Conservation (phyloP, 306 rosid genomes). For the Arachis stenosperma region DNA sequence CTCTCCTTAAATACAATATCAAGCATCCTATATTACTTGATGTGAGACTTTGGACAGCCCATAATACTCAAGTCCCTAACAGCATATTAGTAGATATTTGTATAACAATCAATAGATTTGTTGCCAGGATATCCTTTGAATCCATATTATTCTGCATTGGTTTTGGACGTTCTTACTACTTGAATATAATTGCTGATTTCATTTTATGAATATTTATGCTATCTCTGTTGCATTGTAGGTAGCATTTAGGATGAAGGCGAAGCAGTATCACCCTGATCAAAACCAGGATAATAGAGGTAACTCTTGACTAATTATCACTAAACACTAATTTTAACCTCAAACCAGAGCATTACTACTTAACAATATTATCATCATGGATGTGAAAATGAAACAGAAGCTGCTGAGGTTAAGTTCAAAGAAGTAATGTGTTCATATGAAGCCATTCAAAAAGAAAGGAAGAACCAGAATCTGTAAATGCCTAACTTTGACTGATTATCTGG, state of each 20-base stretch:
- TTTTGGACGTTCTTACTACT: conserved; percentile 1
- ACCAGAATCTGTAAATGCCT: conserved; percentile 42
- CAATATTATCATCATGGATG: conserved; percentile 3
- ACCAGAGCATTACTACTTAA: conserved; percentile 25
- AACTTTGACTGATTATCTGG: conserved; percentile 1
- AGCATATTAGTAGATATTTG: too few species aligned
- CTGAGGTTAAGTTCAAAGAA: conserved; percentile 95
- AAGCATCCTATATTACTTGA: too few species aligned
- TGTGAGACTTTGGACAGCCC: background rate
- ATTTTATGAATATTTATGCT: conserved; percentile 8
- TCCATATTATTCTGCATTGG: conserved; percentile 9
- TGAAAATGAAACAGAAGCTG: conserved; percentile 66
- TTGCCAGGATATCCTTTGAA: conserved; percentile 14
- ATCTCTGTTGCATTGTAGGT: conserved; percentile 54
- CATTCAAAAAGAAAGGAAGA: conserved; percentile 74
- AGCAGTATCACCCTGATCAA: conserved; percentile 90
- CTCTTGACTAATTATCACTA: conserved; percentile 29
- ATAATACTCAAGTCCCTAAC: background rate
- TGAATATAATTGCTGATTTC: background rate
- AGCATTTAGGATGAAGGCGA: conserved; percentile 87
- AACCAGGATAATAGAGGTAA: conserved; percentile 84
- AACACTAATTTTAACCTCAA: conserved; percentile 8
- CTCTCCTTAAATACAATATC: too few species aligned
- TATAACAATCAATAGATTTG: background rate
- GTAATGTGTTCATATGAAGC: conserved; percentile 89